Base-by-base conservation (phyloP, 2,329 filamentous ascomycete genomes). In the Rosellinia necatrix region DNA sequence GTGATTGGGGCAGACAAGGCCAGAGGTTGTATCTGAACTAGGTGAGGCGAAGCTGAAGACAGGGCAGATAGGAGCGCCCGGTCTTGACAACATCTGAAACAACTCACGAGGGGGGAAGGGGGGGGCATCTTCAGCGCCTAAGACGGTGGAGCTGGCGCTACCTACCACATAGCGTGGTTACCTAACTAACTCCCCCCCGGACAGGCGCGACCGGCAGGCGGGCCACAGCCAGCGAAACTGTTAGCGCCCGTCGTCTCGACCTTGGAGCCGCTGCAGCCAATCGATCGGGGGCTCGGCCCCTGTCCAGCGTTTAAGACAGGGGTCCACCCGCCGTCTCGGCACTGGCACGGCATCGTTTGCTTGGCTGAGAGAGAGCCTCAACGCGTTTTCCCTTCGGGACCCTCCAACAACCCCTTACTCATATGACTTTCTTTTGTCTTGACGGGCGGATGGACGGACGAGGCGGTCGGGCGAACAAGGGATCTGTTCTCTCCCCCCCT, bases 231-330 rank as follows among this genome's bases (percentile, higher is more conserved):
- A 8, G 38, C 48, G 38, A 52, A 34, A 40, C 22, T 34, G 19
- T 44, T 60, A 58, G 58, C 58, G 54, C 54, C 49, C 27, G 25
- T 19, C 13, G 54, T 58, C 49, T 56, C 57, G 25, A 49, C 38
- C 2, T 29, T 24, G 15, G 56, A 56, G 44, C 35, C 38, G 32
- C 58, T 6, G 2, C 35, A 54, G 54, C 58, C 58, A 60, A 46
- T 60, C 58, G 5, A 48, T 53, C 37, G 22, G 24, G 30, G 9
- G 13, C 34, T 5, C n/a, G 30, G 9, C 15, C 34, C 7, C n/a
- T 3, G 3, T 22, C 44, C 44, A 46, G 49, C 49, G 53, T 35
- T 49, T 50, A 55, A 19, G 35, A 53, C 53, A 15, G 24, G 6
- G 58, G 9, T 49, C 49, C 47, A 51, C 48, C 21, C 27, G 21